Base-by-base conservation (phyloP, 768 basidiomycete species). In the Rhizopogon vinicolor region DNA sequence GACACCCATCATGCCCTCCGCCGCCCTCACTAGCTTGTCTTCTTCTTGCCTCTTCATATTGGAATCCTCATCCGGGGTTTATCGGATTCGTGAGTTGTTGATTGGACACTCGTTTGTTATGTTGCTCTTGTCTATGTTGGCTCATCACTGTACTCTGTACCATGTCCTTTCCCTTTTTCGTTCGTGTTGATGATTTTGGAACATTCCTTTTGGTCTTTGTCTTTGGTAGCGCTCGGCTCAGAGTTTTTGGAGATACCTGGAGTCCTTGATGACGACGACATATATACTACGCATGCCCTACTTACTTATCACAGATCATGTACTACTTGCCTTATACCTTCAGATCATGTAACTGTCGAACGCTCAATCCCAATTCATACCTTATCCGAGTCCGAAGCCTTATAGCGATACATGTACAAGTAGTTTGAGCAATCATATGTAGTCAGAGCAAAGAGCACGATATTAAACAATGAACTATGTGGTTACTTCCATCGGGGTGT, bases 401-500 rank as follows among this genome's bases (percentile, higher is more conserved):
- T 9, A 44, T 18, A 41, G 31, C 8, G 42, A 44, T 25, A 16
- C 8, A 22, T 13, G 3, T n/a, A 5, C 7, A 31, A 31, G 31
- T 31, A 5, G 31, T 31, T 5, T 31, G 31, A 31, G 31, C 31
- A 8, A 31, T 31, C 31, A 31, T 8, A 31, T 31, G 31, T 19
- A 28, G 19, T 14, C 13, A 22, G 14, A 31, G 8, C 48, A 7
- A 9, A 33, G 16, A 18, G 40, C 2, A 28, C 14, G 22, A 41
- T 33, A 33, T 5, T 18, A 9, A 25, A 25, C n/a, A 28, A 41
- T 12, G 22, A n/a, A 25, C 51, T 65, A 68, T 9, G 56, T 55
- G 3, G 60, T 53, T 16, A 66, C 49, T 51, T 70, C 68, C 68
- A 70, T 72, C 3, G 66, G 65, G 5, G 64, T 62, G 41, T 64